phyloP scores from a whole-genome alignment of 2,329 filamentous ascomycete species.

The Coniella lustricola region DNA sequence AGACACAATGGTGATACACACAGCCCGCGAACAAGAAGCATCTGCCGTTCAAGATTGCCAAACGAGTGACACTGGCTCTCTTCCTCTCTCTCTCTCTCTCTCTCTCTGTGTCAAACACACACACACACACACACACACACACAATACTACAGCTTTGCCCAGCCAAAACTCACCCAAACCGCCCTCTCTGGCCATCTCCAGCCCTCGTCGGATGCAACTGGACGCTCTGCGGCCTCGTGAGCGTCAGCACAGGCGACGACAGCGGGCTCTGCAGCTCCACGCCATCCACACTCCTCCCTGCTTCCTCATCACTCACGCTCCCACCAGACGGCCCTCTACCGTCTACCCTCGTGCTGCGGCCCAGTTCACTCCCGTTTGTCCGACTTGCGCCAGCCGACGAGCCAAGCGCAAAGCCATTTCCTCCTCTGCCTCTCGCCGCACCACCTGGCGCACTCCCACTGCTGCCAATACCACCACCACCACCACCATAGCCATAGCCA shows the following conservation, averaged over 20 bases:
- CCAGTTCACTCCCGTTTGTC: conserved; percentile 14
- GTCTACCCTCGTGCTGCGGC: conserved; percentile 8
- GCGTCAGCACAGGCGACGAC: not conserved
- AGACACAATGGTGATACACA: too few species aligned
- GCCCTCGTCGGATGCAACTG: conserved; percentile 12
- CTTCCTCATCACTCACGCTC: not conserved
- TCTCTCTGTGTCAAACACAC: too few species aligned
- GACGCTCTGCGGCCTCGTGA: not conserved
- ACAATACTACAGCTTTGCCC: too few species aligned
- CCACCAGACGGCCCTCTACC: conserved; percentile 7
- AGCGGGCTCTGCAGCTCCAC: conserved; percentile 10
- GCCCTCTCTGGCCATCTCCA: conserved; percentile 4
- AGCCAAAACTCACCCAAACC: not conserved
- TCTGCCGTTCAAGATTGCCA: too few species aligned
- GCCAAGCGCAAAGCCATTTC: conserved; percentile 8
- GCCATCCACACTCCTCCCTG: conserved; percentile 2
- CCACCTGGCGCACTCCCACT: not conserved
- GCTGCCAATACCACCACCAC: too few species aligned
- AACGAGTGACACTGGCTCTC: too few species aligned
- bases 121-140: too few species aligned
- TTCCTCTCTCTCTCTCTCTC: too few species aligned
- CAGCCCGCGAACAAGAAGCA: too few species aligned
- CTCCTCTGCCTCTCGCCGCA: not conserved
- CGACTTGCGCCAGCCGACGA: not conserved
- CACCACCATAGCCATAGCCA: too few species aligned